Base-by-base conservation (phyloP, 2,329 filamentous ascomycete genomes). In the Parafenestella ontariensis region DNA sequence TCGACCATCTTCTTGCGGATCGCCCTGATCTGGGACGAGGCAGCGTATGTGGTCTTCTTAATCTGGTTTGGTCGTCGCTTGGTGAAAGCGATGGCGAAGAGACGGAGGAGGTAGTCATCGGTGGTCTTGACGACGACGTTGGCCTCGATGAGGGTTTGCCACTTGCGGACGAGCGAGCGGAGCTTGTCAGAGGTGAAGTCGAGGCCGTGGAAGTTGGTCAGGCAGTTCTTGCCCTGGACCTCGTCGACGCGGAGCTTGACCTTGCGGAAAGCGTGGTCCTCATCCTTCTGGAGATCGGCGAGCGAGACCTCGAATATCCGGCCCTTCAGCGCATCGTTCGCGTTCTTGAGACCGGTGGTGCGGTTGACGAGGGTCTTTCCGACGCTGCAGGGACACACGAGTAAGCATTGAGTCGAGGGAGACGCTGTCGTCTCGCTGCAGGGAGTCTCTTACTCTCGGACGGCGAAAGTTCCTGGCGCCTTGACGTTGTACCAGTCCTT, bases 141-240 rank as follows among this genome's bases (percentile, higher is more conserved):
- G 86, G 95, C 95, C 88, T 99, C 95, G 73, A 99, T 98, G 77
- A 99, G 87, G 65, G 93, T 89, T 84, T 99, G 95, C 95, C 95
- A 99, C 87, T 99, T 99, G 85, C 95, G 93, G 74, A 99, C 95
- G 69, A 99, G 89, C 65, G 95, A 98, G 79, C 95, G 91, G 75
- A 99, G 90, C 88, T 99, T 99, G 89, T 99, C 95, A 74, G 95
- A 97, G 79, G 95, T 99, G 90, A 99, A 98, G 85, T 99, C 95
- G 80, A 99, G 89, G 74, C 95, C 95, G 89, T 99, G 93, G 90
- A 99, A 99, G 89, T 97, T 97, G 87, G 95, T 98, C 82, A 99
- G 85, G 86, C 95, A 98, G 89, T 96, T 98, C 89, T 97, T 97
- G 86, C 95, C 95, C 85, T 99, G 95, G 65, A 99, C 89, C 85